phyloP scores from a whole-genome alignment of 768 basidiomycete genomes.

The Lyophyllum shimeji region DNA sequence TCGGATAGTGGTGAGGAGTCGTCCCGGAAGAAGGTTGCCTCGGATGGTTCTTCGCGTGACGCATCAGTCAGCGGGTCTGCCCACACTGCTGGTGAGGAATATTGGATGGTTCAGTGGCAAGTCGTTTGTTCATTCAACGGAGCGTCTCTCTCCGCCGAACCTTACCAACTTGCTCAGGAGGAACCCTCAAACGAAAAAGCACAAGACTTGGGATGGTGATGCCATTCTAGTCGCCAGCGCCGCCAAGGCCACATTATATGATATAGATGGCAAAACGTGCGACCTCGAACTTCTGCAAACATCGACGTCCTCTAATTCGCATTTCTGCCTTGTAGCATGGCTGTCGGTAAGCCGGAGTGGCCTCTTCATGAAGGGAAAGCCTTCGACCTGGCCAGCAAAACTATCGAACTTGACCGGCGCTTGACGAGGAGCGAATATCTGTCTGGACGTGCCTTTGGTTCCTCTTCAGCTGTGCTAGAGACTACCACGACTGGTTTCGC shows the following conservation, averaged over 20 bases:
- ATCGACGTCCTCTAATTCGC: background rate
- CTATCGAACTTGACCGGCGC: conserved; percentile 62
- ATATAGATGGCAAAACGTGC: conserved; percentile 66
- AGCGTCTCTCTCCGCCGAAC: background rate
- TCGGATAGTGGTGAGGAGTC: conserved; percentile 26
- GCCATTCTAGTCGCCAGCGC: conserved; percentile 57
- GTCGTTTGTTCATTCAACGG: conserved; percentile 7
- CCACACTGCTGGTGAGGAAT: conserved; percentile 23
- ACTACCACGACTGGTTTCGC: background rate
- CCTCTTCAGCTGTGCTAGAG: conserved; percentile 1
- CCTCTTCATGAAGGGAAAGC: conserved; percentile 39
- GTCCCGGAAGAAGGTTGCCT: conserved; percentile 30
- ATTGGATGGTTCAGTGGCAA: conserved; percentile 84
- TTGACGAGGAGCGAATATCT: conserved; percentile 56
- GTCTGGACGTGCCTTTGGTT: conserved; percentile 64
- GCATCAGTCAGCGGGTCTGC: too few relatives aligned
- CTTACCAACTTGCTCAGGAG: conserved; percentile 44
- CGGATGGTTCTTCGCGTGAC: conserved; percentile 13
- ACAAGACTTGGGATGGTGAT: conserved; percentile 91
- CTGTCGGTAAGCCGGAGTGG: conserved; percentile 45
- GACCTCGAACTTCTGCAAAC: conserved; percentile 18
- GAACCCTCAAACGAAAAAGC: conserved; percentile 71
- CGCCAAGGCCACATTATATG: conserved; percentile 51
- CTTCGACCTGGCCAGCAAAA: conserved; percentile 49
- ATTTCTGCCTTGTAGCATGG: conserved; percentile 39